Base-by-base conservation (phyloP, 306 rosid species). In the Chamaecrista fasciculata region DNA sequence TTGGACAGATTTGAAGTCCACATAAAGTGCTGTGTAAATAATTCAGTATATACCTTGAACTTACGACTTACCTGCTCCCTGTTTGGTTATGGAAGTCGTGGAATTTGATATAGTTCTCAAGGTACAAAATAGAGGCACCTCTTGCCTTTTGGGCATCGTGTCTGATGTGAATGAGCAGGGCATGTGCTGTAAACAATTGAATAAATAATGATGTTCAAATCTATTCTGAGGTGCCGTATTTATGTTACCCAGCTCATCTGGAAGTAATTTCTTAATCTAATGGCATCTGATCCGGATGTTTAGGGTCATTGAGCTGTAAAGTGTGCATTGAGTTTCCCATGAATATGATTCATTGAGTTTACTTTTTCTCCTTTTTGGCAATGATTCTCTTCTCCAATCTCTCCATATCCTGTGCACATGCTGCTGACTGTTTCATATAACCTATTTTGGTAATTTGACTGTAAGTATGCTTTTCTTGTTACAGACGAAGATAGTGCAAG, bases 401-500 rank as follows among this genome's bases (percentile, higher is more conserved):
- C 69, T 15, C 0, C 28, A 21, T 37, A 36, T 15, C 21, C 26
- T 68, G 11, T 39, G 43, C 21, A 47, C n/a, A n/a, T n/a, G n/a
- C n/a, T n/a, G 48, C 64, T 56, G 37, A 26, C 12, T 1, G 37
- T 20, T 51, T 70, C 42, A 37, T 16, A 68, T 56, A 12, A 39
- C 8, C 29, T 56, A 25, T 52, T 70, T 24, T 46, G 0, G 0
- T 57, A 3, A 24, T 44, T 39, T 40, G 31, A 12, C 8, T 3
- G 66, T 31, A 24, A 64, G 75, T 62, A 28, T 73, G 63, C 36
- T 61, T 44, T 50, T 44, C 67, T 70, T 59, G 49, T 69, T 70
- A 76, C 81, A 90, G 97, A 51, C 26, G 52, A 60, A n/a, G 20
- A 59, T 21, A 65, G 44, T 62, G 21, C 89, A 71, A 63, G 97